Evolutionary conservation across 345 rosid genomes (phyloP), one percentile per base, ranked within the genome.

Genomic region (Arabidopsis suecica): DNA sequence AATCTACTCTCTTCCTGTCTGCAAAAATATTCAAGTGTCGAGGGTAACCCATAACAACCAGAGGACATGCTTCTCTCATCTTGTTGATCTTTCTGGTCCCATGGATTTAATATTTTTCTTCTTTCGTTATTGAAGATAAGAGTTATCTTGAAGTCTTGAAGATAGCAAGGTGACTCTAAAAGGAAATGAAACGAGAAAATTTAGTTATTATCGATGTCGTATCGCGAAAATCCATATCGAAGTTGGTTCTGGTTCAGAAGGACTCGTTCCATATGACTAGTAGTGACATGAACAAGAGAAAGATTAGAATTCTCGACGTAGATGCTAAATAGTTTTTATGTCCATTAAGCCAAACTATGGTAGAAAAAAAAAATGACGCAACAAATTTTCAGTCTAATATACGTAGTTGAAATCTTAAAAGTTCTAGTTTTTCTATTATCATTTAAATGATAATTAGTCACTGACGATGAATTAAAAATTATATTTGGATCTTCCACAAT

Each of bases 1-100:
- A 73, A 73, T 73, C 55, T 5, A 65, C 49, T 45, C 65, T 65
- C 71, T 22, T 73, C 72, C 72, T 61, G 76, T 54, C 78, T 30
- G 64, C 40, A 51, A 33, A 69, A 66, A 65, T 32, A 67, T 76
- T 74, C 20, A 65, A 72, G 48, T 36, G 41, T 30, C 51, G 23
- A 48, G 56, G 50, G 55, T 53, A 40, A 62, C 38, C 56, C 57
- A 56, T 64, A 44, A 9, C 51, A 34, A 73, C 58, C 28, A 73
- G 47, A 73, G 1, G 78, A 65, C 58, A 45, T 44, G 40, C 32
- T 74, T 74, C 65, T 44, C 71, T 34, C 32, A 45, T 65, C 45
- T 44, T 40, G 38, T 34, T 12, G 22, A 9, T 73, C 58, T 65
- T 36, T 65, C 6, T 73, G 71, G 71, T 37, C 77, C 77, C 71